phyloP scores from a whole-genome alignment of 371 early-diverging fungal genomes.

The Mortierella polycephala region DNA sequence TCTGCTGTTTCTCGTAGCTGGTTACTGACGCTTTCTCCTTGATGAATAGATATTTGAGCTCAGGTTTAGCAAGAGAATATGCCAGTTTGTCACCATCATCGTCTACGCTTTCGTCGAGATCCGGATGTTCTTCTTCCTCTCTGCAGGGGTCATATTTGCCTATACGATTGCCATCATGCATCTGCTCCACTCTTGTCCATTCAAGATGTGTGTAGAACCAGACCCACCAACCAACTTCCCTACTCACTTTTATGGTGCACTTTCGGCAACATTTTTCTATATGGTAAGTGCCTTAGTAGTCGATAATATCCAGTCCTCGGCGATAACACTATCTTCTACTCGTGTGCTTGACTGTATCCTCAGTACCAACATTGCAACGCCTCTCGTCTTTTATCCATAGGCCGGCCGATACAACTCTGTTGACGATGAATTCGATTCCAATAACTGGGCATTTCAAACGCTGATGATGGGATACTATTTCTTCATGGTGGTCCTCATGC shows the following conservation, averaged over 20 bases:
- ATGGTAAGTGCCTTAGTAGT: constrained; percentile 15
- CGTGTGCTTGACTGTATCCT: background rate
- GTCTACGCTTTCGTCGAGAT: constrained; percentile 6
- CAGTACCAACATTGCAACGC: background rate
- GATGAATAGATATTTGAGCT: constrained; percentile 6
- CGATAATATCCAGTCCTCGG: too few relatives aligned
- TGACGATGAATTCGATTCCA: background rate
- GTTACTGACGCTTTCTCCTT: background rate
- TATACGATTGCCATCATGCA: background rate
- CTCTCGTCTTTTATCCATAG: background rate
- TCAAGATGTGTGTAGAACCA: background rate
- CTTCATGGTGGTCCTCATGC: constrained; percentile 43
- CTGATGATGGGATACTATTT: constrained; percentile 41
- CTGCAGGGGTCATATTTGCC: background rate
- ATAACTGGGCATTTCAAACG: constrained; percentile 22
- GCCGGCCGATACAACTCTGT: constrained; percentile 40
- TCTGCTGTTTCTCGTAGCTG: too few relatives aligned
- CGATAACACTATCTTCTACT: background rate
- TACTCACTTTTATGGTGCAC: constrained; percentile 12
- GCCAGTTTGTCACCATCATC: constrained; percentile 20
- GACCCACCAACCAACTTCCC: constrained; percentile 6
- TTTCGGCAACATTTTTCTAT: constrained; percentile 39
- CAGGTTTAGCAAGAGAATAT: constrained; percentile 3
- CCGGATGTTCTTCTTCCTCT: constrained; percentile 17
- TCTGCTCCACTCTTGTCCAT: background rate